phyloP scores from a whole-genome alignment of 257 asterid species.

The Solanum neorickii region DNA sequence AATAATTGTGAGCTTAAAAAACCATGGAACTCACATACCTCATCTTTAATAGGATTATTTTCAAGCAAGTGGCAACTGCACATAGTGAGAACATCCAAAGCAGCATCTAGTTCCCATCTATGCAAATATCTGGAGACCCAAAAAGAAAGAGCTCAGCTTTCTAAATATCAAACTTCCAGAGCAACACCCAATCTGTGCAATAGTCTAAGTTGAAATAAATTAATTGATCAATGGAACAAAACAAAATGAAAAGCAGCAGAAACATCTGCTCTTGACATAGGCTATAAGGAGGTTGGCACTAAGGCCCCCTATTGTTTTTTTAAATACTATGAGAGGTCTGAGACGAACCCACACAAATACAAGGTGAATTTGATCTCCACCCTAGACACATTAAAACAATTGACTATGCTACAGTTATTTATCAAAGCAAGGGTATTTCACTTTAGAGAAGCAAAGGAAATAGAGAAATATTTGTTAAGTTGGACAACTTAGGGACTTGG shows the following conservation, averaged over 20 bases:
- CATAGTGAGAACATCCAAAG: constrained; percentile 91
- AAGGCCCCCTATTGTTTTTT: neutral
- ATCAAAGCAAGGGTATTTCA: neutral
- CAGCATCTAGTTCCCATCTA: constrained; percentile 88
- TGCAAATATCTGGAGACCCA: constrained; percentile 51
- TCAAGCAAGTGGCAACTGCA: constrained; percentile 81
- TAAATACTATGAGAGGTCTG: neutral
- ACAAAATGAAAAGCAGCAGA: neutral
- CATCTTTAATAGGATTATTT: constrained; percentile 52
- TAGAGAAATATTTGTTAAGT: neutral
- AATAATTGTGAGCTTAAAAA: neutral
- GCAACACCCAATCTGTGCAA: neutral
- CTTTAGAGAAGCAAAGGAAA: neutral
- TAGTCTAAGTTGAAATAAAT: neutral
- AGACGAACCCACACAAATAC: neutral
- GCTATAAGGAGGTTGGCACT: neutral
- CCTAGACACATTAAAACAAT: neutral
- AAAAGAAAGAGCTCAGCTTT: neutral
- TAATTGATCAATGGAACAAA: neutral
- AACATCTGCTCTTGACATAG: neutral
- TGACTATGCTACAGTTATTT: neutral
- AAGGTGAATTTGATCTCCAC: neutral
- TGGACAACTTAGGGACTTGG: neutral
- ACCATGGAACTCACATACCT: constrained; percentile 35
- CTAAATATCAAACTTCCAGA: neutral